These are phyloP conservation scores for Quercus lobata DNA, from an alignment of 331 rosid genomes.

Conservation along the genomic window DNA sequence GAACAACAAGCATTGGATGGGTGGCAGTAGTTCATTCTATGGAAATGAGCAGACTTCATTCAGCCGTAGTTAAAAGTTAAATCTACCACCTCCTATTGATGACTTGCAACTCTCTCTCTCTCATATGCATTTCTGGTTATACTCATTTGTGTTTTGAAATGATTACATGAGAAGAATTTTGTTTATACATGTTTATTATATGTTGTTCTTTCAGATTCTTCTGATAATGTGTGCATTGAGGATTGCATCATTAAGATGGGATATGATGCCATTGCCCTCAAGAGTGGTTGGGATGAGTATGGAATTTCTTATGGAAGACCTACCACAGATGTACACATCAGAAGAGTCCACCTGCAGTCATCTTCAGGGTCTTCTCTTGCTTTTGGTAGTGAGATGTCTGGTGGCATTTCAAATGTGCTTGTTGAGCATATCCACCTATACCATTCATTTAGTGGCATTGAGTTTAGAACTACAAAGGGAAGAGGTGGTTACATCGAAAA, in stretches of 20 bases:
- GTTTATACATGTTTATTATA: slow-evolving; percentile 5
- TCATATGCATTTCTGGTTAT: neutral
- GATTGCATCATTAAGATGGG: slow-evolving; percentile 71
- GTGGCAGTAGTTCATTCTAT: neutral
- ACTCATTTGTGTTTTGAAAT: neutral
- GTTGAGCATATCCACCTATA: slow-evolving; percentile 61
- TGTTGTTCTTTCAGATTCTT: slow-evolving; percentile 69
- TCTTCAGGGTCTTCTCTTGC: slow-evolving; percentile 82
- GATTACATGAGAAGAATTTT: neutral
- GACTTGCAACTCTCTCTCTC: neutral
- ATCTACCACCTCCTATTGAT: neutral
- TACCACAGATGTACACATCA: slow-evolving; percentile 70
- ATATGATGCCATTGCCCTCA: slow-evolving; percentile 79
- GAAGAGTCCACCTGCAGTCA: slow-evolving; percentile 64
- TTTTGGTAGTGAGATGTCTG: slow-evolving; percentile 98
- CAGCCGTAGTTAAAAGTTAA: no score
- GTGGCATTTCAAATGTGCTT: slow-evolving; percentile 76
- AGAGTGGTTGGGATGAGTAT: slow-evolving; percentile 99
- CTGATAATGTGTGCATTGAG: slow-evolving; percentile 83
- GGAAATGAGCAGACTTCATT: neutral
- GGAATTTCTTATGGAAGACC: slow-evolving; percentile 90
- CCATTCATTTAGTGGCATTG: slow-evolving; percentile 67
- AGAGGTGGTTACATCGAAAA: slow-evolving; percentile 86
- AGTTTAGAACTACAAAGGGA: slow-evolving; percentile 76
- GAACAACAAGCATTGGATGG: neutral